A percentile compares a stretch with the other conserved stretches of the same genome.
Evolutionary conservation across 2,329 filamentous ascomycete species (phyloP).

Genomic region (Monosporascus sp.): DNA sequence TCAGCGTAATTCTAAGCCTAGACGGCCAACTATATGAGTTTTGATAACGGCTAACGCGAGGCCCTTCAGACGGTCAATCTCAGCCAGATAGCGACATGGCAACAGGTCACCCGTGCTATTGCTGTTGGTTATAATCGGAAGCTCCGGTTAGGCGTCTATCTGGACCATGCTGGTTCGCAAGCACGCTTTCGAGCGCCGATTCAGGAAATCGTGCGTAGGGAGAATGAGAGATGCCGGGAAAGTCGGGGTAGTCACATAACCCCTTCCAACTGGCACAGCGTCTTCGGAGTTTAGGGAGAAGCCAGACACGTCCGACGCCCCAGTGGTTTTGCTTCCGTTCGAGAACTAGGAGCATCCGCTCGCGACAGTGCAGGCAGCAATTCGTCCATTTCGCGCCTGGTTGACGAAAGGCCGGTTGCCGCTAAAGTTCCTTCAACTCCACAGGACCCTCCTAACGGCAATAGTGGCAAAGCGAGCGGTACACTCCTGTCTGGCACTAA

Average conservation of each 20-base stretch:
- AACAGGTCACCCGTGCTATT: conserved; percentile 62
- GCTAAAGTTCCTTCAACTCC: conserved; percentile 10
- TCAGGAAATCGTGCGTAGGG: conserved; percentile 46
- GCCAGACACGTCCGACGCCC: conserved; percentile 7
- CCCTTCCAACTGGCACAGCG: conserved; percentile 21
- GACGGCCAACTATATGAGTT: background rate
- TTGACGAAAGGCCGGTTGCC: conserved; percentile 12
- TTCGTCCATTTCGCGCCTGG: conserved; percentile 17
- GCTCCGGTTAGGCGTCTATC: conserved; percentile 59
- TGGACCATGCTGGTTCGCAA: conserved; percentile 58
- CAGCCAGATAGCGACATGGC: conserved; percentile 58
- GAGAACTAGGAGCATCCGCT: conserved; percentile 2
- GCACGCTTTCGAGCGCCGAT: conserved; percentile 56
- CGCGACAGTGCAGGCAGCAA: background rate
- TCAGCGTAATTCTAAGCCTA: background rate
- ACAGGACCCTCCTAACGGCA: background rate
- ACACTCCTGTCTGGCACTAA: background rate
- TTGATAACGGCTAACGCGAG: background rate
- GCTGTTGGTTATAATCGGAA: conserved; percentile 57
- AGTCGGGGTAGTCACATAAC: conserved; percentile 19
- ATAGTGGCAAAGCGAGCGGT: background rate
- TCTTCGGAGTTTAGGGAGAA: conserved; percentile 15
- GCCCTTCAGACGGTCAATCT: conserved; percentile 52
- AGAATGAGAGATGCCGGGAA: conserved; percentile 28
- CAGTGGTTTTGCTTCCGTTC: background rate